Percentiles rank a stretch among this genome's conserved stretches.
These are phyloP conservation scores for Sporothrix schenckii DNA, from an alignment of 2,329 filamentous ascomycete genomes.

Conservation along the genomic window DNA sequence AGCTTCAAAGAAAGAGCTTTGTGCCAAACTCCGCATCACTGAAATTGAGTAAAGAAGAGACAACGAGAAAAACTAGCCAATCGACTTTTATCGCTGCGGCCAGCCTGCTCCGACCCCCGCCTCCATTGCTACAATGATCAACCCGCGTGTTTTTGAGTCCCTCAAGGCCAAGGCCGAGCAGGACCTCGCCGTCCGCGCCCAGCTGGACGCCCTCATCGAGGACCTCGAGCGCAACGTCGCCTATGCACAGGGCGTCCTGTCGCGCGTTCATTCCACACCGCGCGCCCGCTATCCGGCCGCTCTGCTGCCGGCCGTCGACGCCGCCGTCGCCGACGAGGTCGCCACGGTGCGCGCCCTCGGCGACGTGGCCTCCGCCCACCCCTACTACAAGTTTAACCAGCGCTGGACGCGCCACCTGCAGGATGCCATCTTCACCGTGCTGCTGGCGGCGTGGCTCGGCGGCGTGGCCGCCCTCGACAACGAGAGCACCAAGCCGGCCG, in stretches of 20 bases:
- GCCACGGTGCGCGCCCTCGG: conserved; percentile 71
- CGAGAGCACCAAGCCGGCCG: conserved; percentile 48
- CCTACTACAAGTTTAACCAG: conserved; percentile 95
- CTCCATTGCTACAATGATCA: conserved; percentile 59
- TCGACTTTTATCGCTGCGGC: not conserved
- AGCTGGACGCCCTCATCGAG: conserved; percentile 79
- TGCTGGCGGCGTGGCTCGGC: conserved; percentile 74
- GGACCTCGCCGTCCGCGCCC: conserved; percentile 79
- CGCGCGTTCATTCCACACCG: conserved; percentile 86
- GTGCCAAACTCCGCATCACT: not conserved
- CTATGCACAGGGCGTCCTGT: conserved; percentile 79
- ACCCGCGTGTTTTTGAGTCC: conserved; percentile 81
- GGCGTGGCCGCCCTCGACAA: conserved; percentile 47
- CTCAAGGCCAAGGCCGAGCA: conserved; percentile 90
- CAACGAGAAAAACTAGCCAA: not conserved
- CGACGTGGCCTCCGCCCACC: conserved; percentile 76
- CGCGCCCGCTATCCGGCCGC: conserved; percentile 59
- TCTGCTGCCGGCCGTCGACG: conserved; percentile 71
- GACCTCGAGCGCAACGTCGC: conserved; percentile 81
- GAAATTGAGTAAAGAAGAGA: not conserved
- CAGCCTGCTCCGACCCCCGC: not conserved
- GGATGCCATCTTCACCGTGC: conserved; percentile 65
- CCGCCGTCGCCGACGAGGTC: conserved; percentile 72
- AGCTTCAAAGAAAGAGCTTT: conserved; percentile 8
- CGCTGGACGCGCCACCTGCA: conserved; percentile 86